Evolutionary conservation across 805 yeast genomes (phyloP).

Genomic region (Starmerella cellae): DNA sequence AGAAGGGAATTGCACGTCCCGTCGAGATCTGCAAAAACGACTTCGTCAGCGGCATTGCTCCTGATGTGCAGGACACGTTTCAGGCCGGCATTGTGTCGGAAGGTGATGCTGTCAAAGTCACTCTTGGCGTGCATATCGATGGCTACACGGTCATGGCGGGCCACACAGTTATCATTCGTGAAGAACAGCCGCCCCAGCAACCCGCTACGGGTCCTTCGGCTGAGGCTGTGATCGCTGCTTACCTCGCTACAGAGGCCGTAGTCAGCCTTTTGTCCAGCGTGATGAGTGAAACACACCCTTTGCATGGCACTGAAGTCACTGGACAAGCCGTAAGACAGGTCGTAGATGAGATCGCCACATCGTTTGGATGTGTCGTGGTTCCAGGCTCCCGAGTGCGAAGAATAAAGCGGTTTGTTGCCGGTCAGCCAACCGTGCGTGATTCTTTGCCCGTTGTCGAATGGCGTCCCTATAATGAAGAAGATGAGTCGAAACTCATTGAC

Average conservation of each 20-base stretch:
- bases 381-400: conserved; percentile 92
- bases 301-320: conserved; percentile 26
- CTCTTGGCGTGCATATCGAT: conserved; percentile 84
- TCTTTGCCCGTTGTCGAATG: conserved; percentile 75
- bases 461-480: conserved; percentile 23
- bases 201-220: conserved; percentile 78
- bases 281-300: conserved; percentile 42
- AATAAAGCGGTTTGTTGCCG: conserved; percentile 83
- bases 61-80: conserved; percentile 40
- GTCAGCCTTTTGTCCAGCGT: conserved; percentile 60
- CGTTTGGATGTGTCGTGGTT: conserved; percentile 70
- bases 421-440: conserved; percentile 91
- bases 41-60: conserved; percentile 65
- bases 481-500: conserved; percentile 20
- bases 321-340: conserved; percentile 59
- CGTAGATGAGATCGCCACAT: conserved; percentile 77
- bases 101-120: conserved; percentile 78
- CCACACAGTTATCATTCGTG: conserved; percentile 69
- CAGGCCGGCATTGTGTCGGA: conserved; percentile 38
- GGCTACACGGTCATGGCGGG: conserved; percentile 83
- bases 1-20: conserved; percentile 90
- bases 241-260: conserved; percentile 81
- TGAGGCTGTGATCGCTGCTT: conserved; percentile 80
- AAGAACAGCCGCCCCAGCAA: conserved; percentile 35
- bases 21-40: conserved; percentile 76